These are phyloP conservation scores for Stachybotrys chartarum DNA, from an alignment of 2,329 filamentous ascomycete species.

Conservation along the genomic window DNA sequence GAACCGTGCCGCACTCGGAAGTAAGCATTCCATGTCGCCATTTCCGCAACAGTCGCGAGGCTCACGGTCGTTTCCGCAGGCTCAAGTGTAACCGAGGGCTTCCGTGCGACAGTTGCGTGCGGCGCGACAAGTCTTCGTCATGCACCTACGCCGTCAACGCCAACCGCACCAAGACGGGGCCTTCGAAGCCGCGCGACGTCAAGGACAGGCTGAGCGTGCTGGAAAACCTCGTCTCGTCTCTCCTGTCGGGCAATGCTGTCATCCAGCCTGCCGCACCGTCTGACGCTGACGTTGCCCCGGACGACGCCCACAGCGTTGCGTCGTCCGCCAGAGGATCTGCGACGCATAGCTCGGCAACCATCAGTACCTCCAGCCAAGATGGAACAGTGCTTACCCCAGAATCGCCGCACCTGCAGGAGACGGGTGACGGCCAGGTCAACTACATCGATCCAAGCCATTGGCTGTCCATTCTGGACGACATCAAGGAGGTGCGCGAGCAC, in stretches of 20 bases:
- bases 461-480: slow-evolving; percentile 26
- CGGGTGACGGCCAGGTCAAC: slow-evolving; percentile 2
- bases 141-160: slow-evolving; percentile 24
- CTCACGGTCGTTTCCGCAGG: slow-evolving; percentile 6
- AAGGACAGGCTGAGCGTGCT: slow-evolving; percentile 19
- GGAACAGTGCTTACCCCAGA: neutral
- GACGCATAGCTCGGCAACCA: neutral
- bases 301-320: neutral
- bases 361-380: neutral
- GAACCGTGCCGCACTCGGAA: slow-evolving; percentile 25
- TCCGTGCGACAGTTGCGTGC: slow-evolving; percentile 22
- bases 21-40: slow-evolving; percentile 9
- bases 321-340: neutral
- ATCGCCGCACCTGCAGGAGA: neutral
- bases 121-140: slow-evolving; percentile 11
- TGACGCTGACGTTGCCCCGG: neutral
- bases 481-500: slow-evolving; percentile 23
- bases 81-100: slow-evolving; percentile 22
- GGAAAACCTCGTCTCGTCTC: slow-evolving; percentile 16
- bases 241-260: slow-evolving; percentile 7
- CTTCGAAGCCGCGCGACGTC: slow-evolving; percentile 3
- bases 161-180: slow-evolving; percentile 7
- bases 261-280: neutral
- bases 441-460: slow-evolving; percentile 26
- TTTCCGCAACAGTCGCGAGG: neutral